phyloP scores from a whole-genome alignment of 2,329 filamentous ascomycete genomes.

The Juglanconis sp. region DNA sequence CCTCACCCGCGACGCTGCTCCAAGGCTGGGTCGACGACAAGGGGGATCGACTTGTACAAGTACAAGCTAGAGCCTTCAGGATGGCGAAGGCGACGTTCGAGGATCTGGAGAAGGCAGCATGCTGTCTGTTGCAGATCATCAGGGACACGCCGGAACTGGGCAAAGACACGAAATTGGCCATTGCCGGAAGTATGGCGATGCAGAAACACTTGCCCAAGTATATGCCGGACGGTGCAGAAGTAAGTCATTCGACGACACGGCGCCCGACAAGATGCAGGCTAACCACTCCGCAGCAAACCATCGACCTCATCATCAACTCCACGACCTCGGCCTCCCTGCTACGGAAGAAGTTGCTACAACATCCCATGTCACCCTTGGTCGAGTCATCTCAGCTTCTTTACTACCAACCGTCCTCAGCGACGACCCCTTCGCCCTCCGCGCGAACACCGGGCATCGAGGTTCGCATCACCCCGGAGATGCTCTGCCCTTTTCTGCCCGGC shows the following conservation, averaged over 20 bases:
- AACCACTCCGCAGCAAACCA: slow-evolving; percentile 8
- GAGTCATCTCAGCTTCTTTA: slow-evolving; percentile 14
- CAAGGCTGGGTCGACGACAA: background rate
- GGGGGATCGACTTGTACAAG: background rate
- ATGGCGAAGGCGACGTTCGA: slow-evolving; percentile 6
- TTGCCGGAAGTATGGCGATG: slow-evolving; percentile 17
- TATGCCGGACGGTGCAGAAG: slow-evolving; percentile 8
- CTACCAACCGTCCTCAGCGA: slow-evolving; percentile 15
- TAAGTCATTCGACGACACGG: background rate
- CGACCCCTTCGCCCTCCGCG: slow-evolving; percentile 2
- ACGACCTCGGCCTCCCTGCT: slow-evolving; percentile 15
- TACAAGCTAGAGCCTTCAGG: background rate
- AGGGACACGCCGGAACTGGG: slow-evolving; percentile 19
- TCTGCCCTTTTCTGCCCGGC: slow-evolving; percentile 16
- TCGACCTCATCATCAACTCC: slow-evolving; percentile 17
- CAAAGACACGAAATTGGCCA: slow-evolving; percentile 11
- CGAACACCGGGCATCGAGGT: slow-evolving; percentile 12
- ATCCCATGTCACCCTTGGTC: slow-evolving; percentile 14
- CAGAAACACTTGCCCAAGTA: slow-evolving; percentile 12
- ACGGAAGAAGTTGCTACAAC: slow-evolving; percentile 18
- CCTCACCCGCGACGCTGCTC: background rate
- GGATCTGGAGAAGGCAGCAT: slow-evolving; percentile 15
- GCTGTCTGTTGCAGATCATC: slow-evolving; percentile 18
- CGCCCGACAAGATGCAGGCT: background rate
- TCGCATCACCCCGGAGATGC: slow-evolving; percentile 19